Base-by-base conservation (phyloP, 441 rosid genomes). In the Breynia disticha region DNA sequence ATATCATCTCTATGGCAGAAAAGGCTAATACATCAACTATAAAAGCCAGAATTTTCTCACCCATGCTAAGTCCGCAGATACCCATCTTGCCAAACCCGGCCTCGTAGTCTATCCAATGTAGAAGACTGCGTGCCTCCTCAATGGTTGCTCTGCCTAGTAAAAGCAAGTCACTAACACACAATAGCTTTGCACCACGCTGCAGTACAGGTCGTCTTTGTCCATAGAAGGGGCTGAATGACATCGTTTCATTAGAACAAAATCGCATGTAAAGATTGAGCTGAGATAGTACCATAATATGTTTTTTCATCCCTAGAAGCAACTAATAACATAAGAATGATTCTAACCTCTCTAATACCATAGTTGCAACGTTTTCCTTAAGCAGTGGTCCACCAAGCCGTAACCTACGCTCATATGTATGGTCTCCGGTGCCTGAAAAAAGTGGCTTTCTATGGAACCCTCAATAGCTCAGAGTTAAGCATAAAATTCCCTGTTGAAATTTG, bases 21-120 rank as follows among this genome's bases (percentile, higher is more conserved):
- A 28, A 28, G 35, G 35, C 35, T 4, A 41, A 11, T 41, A 11
- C n/a, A 41, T 41, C 12, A 19, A 17, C 8, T n/a, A 11, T 47
- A 16, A 42, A n/a, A 15, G 24, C 19, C 10, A 39, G 32, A 39
- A 7, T 43, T 18, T 54, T 37, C 85, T 72, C 79, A 91, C 98
- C 98, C 97, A 91, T 91, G 69, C 98, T 91, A 62, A 91, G 91
- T 59, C 98, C 98, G 69, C 97, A 91, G 62, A 88, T 78, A 39
- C 98, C 98, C 76, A 70, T 82, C 77, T 91, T 91, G 67, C 98
- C 97, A 51, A 78, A 88, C 48, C 98, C 95, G 64, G 73, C 91
- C 75, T 86, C 95, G 0, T 52, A 59, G 46, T 91, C 97, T 48
- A 86, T 68, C 98, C 98, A 91, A 68, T 86, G 73, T 61, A 91